A percentile compares a stretch with the other conserved stretches of the same genome.
Conservation (phyloP, 1,139 yeast genomes). For the Pichia sp. region DNA sequence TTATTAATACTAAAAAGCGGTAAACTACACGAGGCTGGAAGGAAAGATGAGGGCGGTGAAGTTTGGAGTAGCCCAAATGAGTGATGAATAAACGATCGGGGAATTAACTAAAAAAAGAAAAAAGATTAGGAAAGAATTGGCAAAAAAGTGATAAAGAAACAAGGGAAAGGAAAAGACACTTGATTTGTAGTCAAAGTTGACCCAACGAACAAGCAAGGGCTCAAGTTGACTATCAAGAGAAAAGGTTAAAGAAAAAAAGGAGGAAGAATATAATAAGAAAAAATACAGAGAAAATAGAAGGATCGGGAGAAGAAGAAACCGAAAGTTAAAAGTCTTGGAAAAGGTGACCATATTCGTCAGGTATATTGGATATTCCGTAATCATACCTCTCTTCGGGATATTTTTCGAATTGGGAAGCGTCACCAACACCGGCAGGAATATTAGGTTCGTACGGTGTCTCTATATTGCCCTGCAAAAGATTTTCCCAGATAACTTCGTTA, state of each 20-base stretch:
- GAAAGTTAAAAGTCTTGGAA: conserved; percentile 45
- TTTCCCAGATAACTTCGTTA: conserved; percentile 58
- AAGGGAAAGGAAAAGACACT: background rate
- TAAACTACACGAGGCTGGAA: background rate
- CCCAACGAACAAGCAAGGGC: background rate
- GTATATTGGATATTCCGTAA: conserved; percentile 44
- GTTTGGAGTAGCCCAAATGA: background rate
- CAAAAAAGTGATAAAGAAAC: background rate
- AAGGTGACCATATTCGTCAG: conserved; percentile 47
- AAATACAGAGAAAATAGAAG: background rate
- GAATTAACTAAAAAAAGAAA: background rate
- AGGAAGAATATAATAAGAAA: background rate
- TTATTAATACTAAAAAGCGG: background rate
- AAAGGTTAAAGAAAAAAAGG: background rate
- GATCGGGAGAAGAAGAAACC: background rate
- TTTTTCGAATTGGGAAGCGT: conserved; percentile 54
- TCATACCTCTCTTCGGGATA: conserved; percentile 54
- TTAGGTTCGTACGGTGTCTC: conserved; percentile 66
- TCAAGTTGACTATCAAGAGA: background rate
- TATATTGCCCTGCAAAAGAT: conserved; percentile 50
- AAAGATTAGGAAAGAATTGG: background rate
- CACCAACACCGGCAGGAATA: conserved; percentile 58
- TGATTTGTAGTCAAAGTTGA: background rate
- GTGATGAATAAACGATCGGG: background rate
- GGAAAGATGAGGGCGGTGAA: background rate